Evolutionary conservation across 495 filamentous ascomycete genomes (phyloP).

Genomic region (Choiromyces venosus): DNA sequence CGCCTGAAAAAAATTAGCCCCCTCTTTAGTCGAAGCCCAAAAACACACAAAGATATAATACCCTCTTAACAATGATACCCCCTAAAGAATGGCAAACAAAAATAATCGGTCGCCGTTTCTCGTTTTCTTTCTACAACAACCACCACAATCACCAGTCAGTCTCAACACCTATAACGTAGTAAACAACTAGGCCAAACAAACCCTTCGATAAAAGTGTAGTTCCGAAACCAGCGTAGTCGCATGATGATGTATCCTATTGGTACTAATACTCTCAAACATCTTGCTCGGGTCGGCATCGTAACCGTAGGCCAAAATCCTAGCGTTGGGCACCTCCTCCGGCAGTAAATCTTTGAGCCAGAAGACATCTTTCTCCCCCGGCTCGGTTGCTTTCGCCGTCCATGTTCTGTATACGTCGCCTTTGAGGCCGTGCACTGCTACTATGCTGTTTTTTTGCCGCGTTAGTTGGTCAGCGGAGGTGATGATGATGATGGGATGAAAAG

Average conservation of each 20-base stretch:
- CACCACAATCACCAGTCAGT: conserved; percentile 45
- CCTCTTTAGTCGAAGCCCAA: not conserved
- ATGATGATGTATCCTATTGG: conserved; percentile 75
- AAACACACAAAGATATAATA: conserved; percentile 40
- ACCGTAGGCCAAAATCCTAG: conserved; percentile 73
- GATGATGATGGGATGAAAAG: not conserved
- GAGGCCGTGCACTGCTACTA: conserved; percentile 66
- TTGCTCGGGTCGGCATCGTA: conserved; percentile 73
- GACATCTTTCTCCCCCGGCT: conserved; percentile 49
- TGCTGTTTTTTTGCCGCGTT: conserved; percentile 29
- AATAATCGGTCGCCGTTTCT: conserved; percentile 64
- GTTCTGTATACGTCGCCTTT: conserved; percentile 71
- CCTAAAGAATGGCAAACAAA: conserved; percentile 82
- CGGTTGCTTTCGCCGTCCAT: conserved; percentile 57
- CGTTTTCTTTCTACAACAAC: conserved; percentile 53
- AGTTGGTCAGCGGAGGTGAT: conserved; percentile 22
- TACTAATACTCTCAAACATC: conserved; percentile 56
- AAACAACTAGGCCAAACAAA: conserved; percentile 39
- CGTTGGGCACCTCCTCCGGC: conserved; percentile 58
- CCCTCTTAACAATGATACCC: conserved; percentile 71
- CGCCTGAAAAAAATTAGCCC: conserved; percentile 42
- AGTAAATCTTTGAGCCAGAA: conserved; percentile 77
- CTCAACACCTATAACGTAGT: conserved; percentile 17
- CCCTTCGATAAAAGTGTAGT: conserved; percentile 55
- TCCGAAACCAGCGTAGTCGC: conserved; percentile 69